Percentiles rank a stretch among this genome's conserved stretches.
phyloP scores from a whole-genome alignment of 1,284 basidiomycete species.

The Pseudozyma hubeiensis region DNA sequence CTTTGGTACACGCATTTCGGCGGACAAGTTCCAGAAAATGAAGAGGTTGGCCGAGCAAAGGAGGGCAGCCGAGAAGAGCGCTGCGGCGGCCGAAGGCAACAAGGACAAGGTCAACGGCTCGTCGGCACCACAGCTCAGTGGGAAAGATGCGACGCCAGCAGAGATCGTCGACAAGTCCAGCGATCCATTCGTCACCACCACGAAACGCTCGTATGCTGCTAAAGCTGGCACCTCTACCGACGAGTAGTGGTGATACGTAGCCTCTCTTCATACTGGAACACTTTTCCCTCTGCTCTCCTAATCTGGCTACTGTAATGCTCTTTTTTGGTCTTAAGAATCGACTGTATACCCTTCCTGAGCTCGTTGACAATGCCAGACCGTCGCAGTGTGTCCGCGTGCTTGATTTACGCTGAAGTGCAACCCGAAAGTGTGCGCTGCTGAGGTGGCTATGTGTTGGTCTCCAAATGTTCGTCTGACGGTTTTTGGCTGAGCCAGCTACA shows the following conservation, averaged over 20 bases:
- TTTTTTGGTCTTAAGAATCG: no score
- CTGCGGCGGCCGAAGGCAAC: neutral
- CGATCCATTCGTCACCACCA: slow-evolving; percentile 48
- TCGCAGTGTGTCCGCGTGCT: no score
- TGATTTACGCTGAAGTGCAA: no score
- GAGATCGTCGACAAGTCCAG: slow-evolving; percentile 28
- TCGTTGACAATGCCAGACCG: no score
- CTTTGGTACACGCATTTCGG: slow-evolving; percentile 80
- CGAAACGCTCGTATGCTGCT: slow-evolving; percentile 33
- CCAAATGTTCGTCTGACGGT: no score
- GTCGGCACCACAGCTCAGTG: slow-evolving; percentile 2
- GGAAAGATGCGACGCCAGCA: slow-evolving; percentile 29
- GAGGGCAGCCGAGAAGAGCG: slow-evolving; percentile 21
- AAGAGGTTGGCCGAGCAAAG: slow-evolving; percentile 44
- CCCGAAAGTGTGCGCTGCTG: no score
- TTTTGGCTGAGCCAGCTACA: neutral
- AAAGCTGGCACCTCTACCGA: slow-evolving; percentile 45
- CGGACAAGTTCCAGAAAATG: slow-evolving; percentile 66
- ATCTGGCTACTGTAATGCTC: no score
- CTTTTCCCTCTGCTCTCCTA: no score
- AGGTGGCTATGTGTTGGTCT: neutral
- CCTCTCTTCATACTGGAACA: neutral
- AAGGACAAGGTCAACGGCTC: neutral
- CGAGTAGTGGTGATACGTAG: neutral
- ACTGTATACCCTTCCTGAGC: neutral